Conservation (phyloP, 805 yeast species). For the Millerozyma miso region DNA sequence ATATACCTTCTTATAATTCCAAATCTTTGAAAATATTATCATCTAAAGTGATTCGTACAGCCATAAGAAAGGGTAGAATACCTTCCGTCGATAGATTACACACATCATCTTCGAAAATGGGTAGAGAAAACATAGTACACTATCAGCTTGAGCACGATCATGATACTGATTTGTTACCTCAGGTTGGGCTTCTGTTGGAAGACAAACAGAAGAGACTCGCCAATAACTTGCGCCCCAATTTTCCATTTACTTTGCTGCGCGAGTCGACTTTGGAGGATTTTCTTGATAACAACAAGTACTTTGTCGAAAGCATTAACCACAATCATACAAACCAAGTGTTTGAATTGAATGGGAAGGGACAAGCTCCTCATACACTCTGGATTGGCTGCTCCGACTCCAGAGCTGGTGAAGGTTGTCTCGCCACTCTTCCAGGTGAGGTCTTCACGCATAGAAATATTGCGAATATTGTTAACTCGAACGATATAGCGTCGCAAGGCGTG, state of each 20-base stretch:
- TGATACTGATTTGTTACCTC: constrained; percentile 26
- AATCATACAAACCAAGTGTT: constrained; percentile 53
- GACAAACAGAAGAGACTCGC: constrained; percentile 2
- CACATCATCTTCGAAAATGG: constrained; percentile 22
- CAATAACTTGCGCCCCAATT: constrained; percentile 14
- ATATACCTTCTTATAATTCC: too few species aligned
- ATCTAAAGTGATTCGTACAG: neutral
- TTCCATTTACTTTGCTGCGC: constrained; percentile 46
- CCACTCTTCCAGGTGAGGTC: constrained; percentile 85
- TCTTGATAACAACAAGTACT: constrained; percentile 43
- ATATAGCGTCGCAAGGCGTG: constrained; percentile 70
- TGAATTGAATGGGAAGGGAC: constrained; percentile 71
- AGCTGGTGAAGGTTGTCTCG: constrained; percentile 71
- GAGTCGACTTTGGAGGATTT: constrained; percentile 47
- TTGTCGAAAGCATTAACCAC: constrained; percentile 43
- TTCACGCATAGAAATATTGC: constrained; percentile 89
- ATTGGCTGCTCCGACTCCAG: constrained; percentile 94
- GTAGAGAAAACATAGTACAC: constrained; percentile 37
- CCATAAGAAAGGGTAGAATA: neutral
- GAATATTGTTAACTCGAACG: constrained; percentile 67
- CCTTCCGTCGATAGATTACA: neutral
- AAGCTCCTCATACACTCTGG: constrained; percentile 90
- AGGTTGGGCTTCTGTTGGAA: constrained; percentile 1
- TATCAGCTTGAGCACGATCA: constrained; percentile 39
- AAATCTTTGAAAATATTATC: too few species aligned